Percentiles rank a stretch among this genome's conserved stretches.
Conservation (phyloP, 1,284 basidiomycete genomes). For the Cutaneotrichosporon sp. region DNA sequence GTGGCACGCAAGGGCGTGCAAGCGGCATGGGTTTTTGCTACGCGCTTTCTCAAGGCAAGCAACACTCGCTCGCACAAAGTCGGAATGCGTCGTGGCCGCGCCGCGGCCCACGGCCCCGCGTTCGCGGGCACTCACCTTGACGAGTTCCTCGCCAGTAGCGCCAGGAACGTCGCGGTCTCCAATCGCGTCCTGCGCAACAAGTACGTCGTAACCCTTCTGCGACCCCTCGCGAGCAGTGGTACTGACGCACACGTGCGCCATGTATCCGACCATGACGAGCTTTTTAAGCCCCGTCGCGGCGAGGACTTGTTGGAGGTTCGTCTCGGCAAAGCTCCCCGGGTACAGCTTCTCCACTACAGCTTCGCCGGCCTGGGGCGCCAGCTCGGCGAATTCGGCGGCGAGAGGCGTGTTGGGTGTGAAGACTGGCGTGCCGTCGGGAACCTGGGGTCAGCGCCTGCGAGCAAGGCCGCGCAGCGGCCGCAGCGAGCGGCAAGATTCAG, state of each 20-base stretch:
- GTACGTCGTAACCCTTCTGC: slow-evolving; percentile 24
- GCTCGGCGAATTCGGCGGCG: slow-evolving; percentile 23
- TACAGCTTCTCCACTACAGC: slow-evolving; percentile 18
- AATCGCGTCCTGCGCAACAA: slow-evolving; percentile 24
- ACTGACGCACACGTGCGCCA: slow-evolving; percentile 30
- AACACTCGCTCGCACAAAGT: not conserved
- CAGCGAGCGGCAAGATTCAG: no score
- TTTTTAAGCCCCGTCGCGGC: slow-evolving; percentile 19
- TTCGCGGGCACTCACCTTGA: slow-evolving; percentile 9
- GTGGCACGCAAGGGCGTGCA: no score
- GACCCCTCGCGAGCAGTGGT: slow-evolving; percentile 27
- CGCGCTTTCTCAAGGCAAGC: no score
- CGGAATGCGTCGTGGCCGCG: no score
- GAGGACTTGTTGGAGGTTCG: slow-evolving; percentile 21
- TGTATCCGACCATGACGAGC: slow-evolving; percentile 25
- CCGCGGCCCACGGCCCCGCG: no score
- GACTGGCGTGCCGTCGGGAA: slow-evolving; percentile 23
- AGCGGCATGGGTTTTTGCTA: no score
- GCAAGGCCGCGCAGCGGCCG: no score
- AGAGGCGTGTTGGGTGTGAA: slow-evolving; percentile 28
- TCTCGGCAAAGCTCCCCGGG: slow-evolving; percentile 28
- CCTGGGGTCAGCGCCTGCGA: slow-evolving; percentile 5
- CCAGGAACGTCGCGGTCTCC: slow-evolving; percentile 31
- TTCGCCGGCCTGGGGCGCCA: slow-evolving; percentile 19
- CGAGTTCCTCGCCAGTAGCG: slow-evolving; percentile 15